phyloP scores from a whole-genome alignment of 139 green algal genomes.

The Asterochloris sp. region DNA sequence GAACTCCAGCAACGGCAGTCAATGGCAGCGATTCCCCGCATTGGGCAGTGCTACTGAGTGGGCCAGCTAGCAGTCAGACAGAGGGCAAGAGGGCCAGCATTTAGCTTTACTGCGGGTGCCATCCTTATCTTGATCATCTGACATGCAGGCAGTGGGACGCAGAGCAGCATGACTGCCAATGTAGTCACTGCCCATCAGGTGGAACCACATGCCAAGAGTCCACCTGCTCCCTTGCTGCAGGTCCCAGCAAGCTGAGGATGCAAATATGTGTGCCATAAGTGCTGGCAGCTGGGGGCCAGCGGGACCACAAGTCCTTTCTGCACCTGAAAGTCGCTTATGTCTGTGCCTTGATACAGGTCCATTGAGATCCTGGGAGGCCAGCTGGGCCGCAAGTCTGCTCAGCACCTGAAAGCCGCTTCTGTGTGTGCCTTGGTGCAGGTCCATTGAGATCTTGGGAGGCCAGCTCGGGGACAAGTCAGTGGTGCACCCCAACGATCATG shows the following conservation, averaged over 20 bases:
- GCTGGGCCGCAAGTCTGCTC: slow-evolving; percentile 30
- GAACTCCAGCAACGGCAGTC: too few relatives aligned
- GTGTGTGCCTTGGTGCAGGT: slow-evolving; percentile 29
- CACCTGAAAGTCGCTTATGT: too few relatives aligned
- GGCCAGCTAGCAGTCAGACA: too few relatives aligned
- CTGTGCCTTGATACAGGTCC: too few relatives aligned
- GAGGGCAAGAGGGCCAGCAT: neutral
- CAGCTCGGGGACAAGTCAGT: slow-evolving; percentile 74
- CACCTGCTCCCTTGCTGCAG: too few relatives aligned
- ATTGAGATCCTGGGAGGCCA: slow-evolving; percentile 72
- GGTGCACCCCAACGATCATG: slow-evolving; percentile 96
- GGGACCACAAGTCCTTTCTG: slow-evolving; percentile 51
- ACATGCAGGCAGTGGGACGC: slow-evolving; percentile 92
- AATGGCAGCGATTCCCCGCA: too few relatives aligned
- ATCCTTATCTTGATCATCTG: slow-evolving; percentile 69
- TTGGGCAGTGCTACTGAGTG: too few relatives aligned
- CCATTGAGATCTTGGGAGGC: slow-evolving; percentile 81
- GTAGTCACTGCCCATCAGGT: slow-evolving; percentile 46
- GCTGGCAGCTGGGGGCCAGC: neutral
- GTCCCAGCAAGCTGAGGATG: too few relatives aligned
- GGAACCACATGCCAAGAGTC: too few relatives aligned
- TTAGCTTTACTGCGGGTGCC: neutral
- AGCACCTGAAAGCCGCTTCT: too few relatives aligned
- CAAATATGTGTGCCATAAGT: too few relatives aligned
- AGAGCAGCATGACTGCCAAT: slow-evolving; percentile 98